Conservation (phyloP, 805 yeast genomes). For the Cyberlindnera mississippiensis region DNA sequence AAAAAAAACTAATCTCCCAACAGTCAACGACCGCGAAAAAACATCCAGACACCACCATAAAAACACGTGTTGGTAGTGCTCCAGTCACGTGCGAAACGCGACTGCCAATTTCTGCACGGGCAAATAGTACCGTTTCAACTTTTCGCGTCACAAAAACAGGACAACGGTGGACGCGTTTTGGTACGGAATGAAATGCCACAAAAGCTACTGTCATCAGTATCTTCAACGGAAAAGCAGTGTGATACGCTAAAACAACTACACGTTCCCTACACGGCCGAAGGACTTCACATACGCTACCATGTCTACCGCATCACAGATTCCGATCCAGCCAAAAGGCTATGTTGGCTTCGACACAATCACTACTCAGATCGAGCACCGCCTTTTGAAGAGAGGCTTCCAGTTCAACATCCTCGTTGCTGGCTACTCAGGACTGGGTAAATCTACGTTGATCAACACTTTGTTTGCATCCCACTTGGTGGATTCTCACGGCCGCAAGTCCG, state of each 20-base stretch:
- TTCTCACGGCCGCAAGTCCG: conserved; percentile 65
- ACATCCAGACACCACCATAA: no score
- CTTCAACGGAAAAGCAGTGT: no score
- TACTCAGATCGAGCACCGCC: conserved; percentile 86
- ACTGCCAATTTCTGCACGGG: conserved; percentile 3
- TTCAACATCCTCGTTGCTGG: conserved; percentile 94
- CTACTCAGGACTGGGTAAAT: conserved; percentile 89
- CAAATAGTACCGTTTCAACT: background rate
- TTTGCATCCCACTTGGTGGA: conserved; percentile 78
- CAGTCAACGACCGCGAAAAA: no score
- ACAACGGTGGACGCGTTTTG: conserved; percentile 19
- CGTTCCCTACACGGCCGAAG: no score
- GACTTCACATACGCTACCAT: no score
- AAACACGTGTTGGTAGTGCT: no score
- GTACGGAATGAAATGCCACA: conserved; percentile 14
- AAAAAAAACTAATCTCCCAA: no score
- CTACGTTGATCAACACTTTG: conserved; percentile 86
- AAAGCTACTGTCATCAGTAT: no score
- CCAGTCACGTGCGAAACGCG: background rate
- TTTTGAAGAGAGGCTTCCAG: conserved; percentile 89
- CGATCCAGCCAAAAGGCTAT: conserved; percentile 59
- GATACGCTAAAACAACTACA: no score
- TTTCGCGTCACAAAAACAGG: conserved; percentile 8
- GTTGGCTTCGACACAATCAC: conserved; percentile 98
- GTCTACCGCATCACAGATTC: conserved; percentile 3